Conservation (phyloP, 306 rosid genomes). For the Prunus campanulata region DNA sequence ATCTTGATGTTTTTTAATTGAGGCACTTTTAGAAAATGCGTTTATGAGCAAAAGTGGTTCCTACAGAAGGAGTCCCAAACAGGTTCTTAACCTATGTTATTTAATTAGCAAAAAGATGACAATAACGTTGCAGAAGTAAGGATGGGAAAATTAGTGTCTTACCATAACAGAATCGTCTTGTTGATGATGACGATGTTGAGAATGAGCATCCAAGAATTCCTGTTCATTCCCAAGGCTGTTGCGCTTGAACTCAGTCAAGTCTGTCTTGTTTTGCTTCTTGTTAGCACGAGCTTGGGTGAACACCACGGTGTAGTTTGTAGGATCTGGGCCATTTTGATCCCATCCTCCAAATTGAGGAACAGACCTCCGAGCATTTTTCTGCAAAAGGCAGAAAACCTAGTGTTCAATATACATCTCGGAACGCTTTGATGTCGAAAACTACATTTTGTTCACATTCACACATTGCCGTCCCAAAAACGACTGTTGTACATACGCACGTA, state of each 20-base stretch:
- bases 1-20: too few relatives aligned
- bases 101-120: neutral
- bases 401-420: neutral
- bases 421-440: neutral
- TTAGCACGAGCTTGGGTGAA: conserved; percentile 69
- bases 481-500: neutral
- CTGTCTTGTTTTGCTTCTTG: conserved; percentile 51
- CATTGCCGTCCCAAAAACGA: neutral
- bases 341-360: conserved; percentile 93
- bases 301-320: conserved; percentile 66
- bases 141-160: neutral
- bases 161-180: conserved; percentile 33
- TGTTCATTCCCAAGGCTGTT: conserved; percentile 47
- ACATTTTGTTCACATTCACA: neutral
- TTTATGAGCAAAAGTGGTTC: too few relatives aligned
- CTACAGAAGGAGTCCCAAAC: too few relatives aligned
- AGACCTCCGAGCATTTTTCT: conserved; percentile 59
- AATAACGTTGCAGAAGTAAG: neutral
- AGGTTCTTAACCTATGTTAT: neutral
- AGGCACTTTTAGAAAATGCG: too few relatives aligned
- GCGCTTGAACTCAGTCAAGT: conserved; percentile 46
- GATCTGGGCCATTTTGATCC: conserved; percentile 46
- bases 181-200: conserved; percentile 14
- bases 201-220: conserved; percentile 12
- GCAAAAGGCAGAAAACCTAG: neutral